These are phyloP conservation scores for Diaporthe vexans DNA, from an alignment of 2,329 filamentous ascomycete species.

Conservation along the genomic window DNA sequence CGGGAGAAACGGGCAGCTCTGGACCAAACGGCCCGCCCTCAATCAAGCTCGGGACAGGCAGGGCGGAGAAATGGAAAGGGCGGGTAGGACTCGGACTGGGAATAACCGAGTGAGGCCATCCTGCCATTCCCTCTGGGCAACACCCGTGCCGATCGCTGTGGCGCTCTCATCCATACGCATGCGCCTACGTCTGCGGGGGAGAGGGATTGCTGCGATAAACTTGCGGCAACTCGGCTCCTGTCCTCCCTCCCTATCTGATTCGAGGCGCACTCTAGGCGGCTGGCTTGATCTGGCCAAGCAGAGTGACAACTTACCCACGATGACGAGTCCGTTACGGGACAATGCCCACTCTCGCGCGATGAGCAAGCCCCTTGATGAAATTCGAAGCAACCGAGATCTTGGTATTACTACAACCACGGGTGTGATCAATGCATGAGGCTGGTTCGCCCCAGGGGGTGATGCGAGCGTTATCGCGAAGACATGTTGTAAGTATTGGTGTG, in stretches of 20 bases:
- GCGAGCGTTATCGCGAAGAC: conserved; percentile 23
- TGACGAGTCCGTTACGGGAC: conserved; percentile 9
- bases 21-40: conserved; percentile 11
- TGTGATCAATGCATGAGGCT: conserved; percentile 3
- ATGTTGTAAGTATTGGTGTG: background rate
- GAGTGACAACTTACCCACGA: background rate
- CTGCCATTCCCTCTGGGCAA: conserved; percentile 16
- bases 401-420: conserved; percentile 2
- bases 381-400: background rate
- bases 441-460: conserved; percentile 10
- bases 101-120: conserved; percentile 33
- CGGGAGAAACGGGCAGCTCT: background rate
- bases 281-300: background rate
- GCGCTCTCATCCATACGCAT: conserved; percentile 1
- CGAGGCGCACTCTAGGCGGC: background rate
- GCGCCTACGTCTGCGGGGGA: background rate
- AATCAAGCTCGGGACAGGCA: conserved; percentile 15
- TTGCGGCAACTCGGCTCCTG: conserved; percentile 27
- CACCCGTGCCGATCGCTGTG: conserved; percentile 23
- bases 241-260: background rate
- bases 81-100: conserved; percentile 26
- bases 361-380: background rate
- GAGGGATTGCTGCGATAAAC: conserved; percentile 13
- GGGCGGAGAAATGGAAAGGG: conserved; percentile 21
- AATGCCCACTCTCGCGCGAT: background rate